Conservation (phyloP, 78 protist species). For the Polysphondylium violaceum region DNA sequence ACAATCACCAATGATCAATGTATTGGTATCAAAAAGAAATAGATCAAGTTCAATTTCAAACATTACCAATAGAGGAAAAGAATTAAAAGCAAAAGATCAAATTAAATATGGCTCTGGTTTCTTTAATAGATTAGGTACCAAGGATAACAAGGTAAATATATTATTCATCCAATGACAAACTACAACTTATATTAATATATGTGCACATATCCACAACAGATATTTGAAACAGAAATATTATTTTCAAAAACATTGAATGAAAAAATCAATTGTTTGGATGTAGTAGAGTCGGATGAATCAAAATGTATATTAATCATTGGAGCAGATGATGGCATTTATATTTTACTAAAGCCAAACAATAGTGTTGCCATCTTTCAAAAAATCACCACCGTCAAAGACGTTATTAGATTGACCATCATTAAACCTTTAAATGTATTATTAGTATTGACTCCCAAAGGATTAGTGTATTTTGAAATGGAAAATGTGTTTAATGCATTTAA, state of each 20-base stretch:
- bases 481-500: background rate
- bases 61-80: slow-evolving; percentile 49
- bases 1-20: background rate
- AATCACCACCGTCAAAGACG: slow-evolving; percentile 29
- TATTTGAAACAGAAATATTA: slow-evolving; percentile 69
- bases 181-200: no score
- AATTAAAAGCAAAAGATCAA: slow-evolving; percentile 42
- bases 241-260: slow-evolving; percentile 58
- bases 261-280: slow-evolving; percentile 62
- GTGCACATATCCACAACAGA: no score
- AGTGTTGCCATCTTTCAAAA: slow-evolving; percentile 4
- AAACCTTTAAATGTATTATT: slow-evolving; percentile 2
- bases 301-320: slow-evolving; percentile 50
- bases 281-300: slow-evolving; percentile 46
- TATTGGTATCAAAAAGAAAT: slow-evolving; percentile 39
- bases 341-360: slow-evolving; percentile 40
- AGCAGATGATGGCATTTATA: slow-evolving; percentile 37
- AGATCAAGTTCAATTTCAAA: slow-evolving; percentile 53
- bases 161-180: background rate
- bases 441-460: slow-evolving; percentile 30
- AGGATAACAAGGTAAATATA: background rate
- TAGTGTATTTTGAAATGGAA: slow-evolving; percentile 20
- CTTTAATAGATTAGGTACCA: background rate
- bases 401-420: slow-evolving; percentile 11
- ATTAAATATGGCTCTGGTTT: slow-evolving; percentile 16